A percentile compares a stretch with the other conserved stretches of the same genome.
phyloP scores from a whole-genome alignment of 2,329 filamentous ascomycete genomes.

The Pyrenochaeta sp. region DNA sequence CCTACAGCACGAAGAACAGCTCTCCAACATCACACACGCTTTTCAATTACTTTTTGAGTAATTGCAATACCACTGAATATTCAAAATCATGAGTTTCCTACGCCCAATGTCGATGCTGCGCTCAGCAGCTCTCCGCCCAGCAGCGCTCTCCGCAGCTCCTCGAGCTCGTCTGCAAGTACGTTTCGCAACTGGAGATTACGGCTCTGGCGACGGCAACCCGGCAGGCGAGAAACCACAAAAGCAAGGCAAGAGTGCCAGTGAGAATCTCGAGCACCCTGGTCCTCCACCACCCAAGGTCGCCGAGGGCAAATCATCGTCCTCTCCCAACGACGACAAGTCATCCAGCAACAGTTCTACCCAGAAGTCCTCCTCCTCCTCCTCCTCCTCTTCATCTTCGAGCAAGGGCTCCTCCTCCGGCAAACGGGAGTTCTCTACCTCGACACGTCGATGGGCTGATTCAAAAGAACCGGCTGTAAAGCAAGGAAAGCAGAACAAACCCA shows the following conservation, averaged over 20 bases:
- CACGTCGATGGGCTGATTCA: conserved; percentile 12
- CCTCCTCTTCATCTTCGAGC: conserved; percentile 14
- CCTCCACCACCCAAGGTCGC: conserved; percentile 54
- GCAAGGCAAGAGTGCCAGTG: conserved; percentile 51
- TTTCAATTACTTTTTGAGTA: neutral
- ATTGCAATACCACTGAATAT: conserved; percentile 6
- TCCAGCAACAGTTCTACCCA: conserved; percentile 12
- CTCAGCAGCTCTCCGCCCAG: conserved; percentile 31
- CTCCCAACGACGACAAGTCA: conserved; percentile 34
- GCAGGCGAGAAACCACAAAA: conserved; percentile 54
- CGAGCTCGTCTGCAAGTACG: conserved; percentile 42
- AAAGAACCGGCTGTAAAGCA: conserved; percentile 28
- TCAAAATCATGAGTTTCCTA: conserved; percentile 41
- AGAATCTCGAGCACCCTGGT: conserved; percentile 56
- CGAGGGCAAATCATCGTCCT: conserved; percentile 42
- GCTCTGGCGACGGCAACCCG: conserved; percentile 53
- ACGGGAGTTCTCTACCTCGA: conserved; percentile 21
- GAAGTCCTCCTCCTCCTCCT: conserved; percentile 13
- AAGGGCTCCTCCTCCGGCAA: conserved; percentile 16
- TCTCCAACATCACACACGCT: neutral
- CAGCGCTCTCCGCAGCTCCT: conserved; percentile 32
- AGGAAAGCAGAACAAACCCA: conserved; percentile 16
- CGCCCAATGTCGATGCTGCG: conserved; percentile 41
- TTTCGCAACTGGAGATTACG: conserved; percentile 53
- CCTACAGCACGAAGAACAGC: neutral